These are phyloP conservation scores for Comarum palustre DNA, from an alignment of 306 rosid species.

Conservation along the genomic window DNA sequence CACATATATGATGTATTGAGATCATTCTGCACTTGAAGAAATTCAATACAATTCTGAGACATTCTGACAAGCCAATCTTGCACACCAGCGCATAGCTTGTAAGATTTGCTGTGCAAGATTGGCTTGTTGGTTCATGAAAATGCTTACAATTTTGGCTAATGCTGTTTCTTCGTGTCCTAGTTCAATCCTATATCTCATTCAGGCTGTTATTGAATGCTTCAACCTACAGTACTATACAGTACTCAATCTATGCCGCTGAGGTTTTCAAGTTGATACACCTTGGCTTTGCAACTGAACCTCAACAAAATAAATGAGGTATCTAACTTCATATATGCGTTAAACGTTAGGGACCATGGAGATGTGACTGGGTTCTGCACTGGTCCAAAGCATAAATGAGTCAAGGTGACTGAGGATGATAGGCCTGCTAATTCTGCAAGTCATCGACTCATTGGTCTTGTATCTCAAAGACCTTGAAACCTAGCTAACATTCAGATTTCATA, in stretches of 20 bases:
- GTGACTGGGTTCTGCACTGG: background rate
- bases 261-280: background rate
- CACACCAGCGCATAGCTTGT: background rate
- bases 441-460: background rate
- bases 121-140: background rate
- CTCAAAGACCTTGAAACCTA: background rate
- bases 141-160: background rate
- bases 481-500: background rate
- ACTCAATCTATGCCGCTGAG: background rate
- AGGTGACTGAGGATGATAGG: background rate
- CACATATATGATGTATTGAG: background rate
- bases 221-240: background rate
- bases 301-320: background rate
- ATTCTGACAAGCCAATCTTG: conserved; percentile 6
- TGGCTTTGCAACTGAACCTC: background rate
- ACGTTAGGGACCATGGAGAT: conserved; percentile 9
- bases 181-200: background rate
- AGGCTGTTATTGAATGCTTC: background rate
- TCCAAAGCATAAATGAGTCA: background rate
- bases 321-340: background rate
- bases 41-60: background rate
- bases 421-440: background rate
- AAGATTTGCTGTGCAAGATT: background rate
- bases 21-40: background rate
- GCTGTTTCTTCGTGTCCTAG: background rate